Evolutionary conservation across 306 rosid genomes (phyloP), one percentile per base, ranked within the genome.

Genomic region (Abrus pulchellus): DNA sequence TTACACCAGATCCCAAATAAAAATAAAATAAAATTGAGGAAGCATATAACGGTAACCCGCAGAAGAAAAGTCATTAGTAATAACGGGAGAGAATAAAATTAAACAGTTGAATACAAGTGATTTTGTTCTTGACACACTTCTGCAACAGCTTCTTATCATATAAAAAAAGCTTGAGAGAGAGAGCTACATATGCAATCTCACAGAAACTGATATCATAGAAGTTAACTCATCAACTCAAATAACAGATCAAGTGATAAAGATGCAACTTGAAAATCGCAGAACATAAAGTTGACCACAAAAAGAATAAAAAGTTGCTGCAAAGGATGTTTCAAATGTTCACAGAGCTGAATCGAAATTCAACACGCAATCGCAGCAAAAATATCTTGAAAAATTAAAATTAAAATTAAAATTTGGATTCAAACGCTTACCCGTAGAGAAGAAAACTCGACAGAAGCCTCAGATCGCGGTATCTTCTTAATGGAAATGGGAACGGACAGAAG

Each of bases 361-460:
- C 61, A 81, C 4, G 36, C 11, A 66, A 73, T 50, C 45, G 28
- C 13, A 72, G 48, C 28, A 77, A 43, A 48, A 57, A 27, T 33
- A 67, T 29, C 11, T 40, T 14, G 27, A 6, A 45, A 3, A 2
- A 20, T 0, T 20, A 20, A 13, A 48, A 50, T 50, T 41, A 14
- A 2, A 55, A 1, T 20, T 3, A 56, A 4, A 52, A 30, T 13
- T 38, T 10, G 38, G 33, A 69, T 27, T 61, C 27, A 32, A 47
- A 71, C 43, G 38, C 79, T 85, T 10, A 88, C 93, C 88, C 6
- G 80, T 48, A 12, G 7, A 14, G 28, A 5, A 50, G 60, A 69
- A 52, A 55, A 56, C 47, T 50, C 68, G 75, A 66, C 44, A 28
- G 62, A 74, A 72, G 12, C 8, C 36, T 36, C 74, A 20, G 20